These are phyloP conservation scores for Xanthoconium stramineum DNA, from an alignment of 768 basidiomycete species.

Conservation along the genomic window DNA sequence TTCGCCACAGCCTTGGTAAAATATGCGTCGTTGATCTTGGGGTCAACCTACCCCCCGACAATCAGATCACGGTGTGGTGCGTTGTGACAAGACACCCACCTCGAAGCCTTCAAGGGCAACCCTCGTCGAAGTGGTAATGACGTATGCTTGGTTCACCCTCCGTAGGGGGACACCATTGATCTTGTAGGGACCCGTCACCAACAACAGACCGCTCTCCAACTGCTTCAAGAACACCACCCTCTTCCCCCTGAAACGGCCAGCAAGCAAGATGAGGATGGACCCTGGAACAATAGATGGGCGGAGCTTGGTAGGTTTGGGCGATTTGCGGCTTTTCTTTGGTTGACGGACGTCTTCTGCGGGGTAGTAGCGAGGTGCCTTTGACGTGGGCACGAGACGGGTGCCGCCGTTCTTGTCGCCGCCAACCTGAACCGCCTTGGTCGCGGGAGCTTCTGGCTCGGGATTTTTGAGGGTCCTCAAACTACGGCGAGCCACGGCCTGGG, in stretches of 20 bases:
- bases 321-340: constrained; percentile 92
- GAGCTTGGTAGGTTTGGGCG: constrained; percentile 70
- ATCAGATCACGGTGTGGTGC: neutral
- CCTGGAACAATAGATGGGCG: constrained; percentile 91
- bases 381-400: constrained; percentile 81
- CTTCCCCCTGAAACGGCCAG: constrained; percentile 97
- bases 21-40: constrained; percentile 92
- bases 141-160: constrained; percentile 98
- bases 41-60: constrained; percentile 56
- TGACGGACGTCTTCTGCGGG: constrained; percentile 90
- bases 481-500: constrained; percentile 76
- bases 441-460: constrained; percentile 57
- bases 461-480: constrained; percentile 84
- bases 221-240: constrained; percentile 98
- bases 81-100: constrained; percentile 44
- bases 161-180: constrained; percentile 97
- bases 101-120: constrained; percentile 73
- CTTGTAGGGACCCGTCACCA: constrained; percentile 98
- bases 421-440: constrained; percentile 74
- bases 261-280: constrained; percentile 92
- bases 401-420: constrained; percentile 90
- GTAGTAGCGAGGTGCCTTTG: constrained; percentile 88
- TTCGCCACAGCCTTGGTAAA: constrained; percentile 79
- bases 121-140: constrained; percentile 96
- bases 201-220: constrained; percentile 83